Percentiles rank a stretch among this genome's conserved stretches.
Conservation (phyloP, 2,329 filamentous ascomycete genomes). For the Trematosphaeria pertusa region DNA sequence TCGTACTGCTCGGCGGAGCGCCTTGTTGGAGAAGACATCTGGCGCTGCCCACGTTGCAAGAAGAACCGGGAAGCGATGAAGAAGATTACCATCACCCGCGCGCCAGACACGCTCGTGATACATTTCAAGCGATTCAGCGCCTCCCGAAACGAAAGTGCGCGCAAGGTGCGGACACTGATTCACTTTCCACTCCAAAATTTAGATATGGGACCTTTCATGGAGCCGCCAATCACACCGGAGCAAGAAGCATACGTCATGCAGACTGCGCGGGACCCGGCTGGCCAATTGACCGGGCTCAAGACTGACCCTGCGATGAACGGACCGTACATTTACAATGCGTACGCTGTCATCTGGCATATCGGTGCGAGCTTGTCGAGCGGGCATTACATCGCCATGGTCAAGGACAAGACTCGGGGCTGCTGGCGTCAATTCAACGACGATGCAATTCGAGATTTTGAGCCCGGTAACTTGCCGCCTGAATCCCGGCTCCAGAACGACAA, state of each 20-base stretch:
- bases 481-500: conserved; percentile 66
- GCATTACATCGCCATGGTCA: conserved; percentile 76
- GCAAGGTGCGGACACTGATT: conserved; percentile 75
- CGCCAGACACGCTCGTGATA: conserved; percentile 80
- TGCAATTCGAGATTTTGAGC: conserved; percentile 62
- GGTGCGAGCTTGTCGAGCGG: conserved; percentile 73
- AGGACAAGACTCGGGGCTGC: conserved; percentile 57
- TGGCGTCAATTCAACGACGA: conserved; percentile 69
- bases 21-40: conserved; percentile 70
- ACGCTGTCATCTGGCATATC: conserved; percentile 80
- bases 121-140: conserved; percentile 75
- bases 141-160: conserved; percentile 61
- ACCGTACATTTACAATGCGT: conserved; percentile 82
- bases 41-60: conserved; percentile 79
- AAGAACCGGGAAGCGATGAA: conserved; percentile 71
- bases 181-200: conserved; percentile 79
- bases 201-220: conserved; percentile 66
- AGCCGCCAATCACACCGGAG: conserved; percentile 53
- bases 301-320: conserved; percentile 53
- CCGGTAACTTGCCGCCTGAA: conserved; percentile 55
- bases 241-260: conserved; percentile 47
- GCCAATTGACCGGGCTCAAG: conserved; percentile 43
- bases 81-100: conserved; percentile 75
- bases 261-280: conserved; percentile 31
- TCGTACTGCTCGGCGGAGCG: conserved; percentile 73